A percentile compares a stretch with the other conserved stretches of the same genome.
These are phyloP conservation scores for Rhododendron ovatum DNA, from an alignment of 148 eudicot genomes.

Conservation along the genomic window DNA sequence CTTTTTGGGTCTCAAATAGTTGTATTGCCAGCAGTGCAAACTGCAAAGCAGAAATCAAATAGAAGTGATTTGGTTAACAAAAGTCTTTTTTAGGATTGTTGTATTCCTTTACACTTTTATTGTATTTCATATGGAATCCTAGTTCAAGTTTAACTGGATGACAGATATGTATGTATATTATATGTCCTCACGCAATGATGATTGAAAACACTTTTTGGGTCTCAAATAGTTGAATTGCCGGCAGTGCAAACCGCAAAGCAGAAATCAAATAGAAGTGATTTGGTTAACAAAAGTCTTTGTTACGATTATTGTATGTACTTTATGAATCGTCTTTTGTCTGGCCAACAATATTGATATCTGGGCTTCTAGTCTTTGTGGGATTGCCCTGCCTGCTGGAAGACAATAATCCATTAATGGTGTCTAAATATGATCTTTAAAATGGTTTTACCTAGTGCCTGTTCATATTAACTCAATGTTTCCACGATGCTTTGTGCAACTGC, in stretches of 20 bases:
- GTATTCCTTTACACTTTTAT: background rate
- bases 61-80: background rate
- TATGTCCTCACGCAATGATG: no score
- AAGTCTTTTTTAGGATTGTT: background rate
- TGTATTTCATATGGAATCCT: no score
- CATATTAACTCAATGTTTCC: background rate
- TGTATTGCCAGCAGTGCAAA: background rate
- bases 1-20: background rate
- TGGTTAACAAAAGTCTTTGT: background rate
- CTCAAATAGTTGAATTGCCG: background rate
- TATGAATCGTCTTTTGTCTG: background rate
- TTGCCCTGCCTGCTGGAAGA: background rate
- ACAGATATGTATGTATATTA: no score
- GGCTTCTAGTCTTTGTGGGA: background rate
- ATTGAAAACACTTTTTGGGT: background rate
- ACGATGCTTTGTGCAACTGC: background rate
- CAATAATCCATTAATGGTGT: no score
- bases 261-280: background rate
- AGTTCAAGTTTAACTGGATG: no score
- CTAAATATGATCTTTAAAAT: no score
- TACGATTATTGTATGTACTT: background rate
- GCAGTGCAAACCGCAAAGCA: background rate
- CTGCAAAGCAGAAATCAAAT: background rate
- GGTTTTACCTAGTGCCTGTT: no score
- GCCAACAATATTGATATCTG: background rate